Evolutionary conservation across 352 stramenopile species (phyloP), one percentile per base, ranked within the genome.

Genomic region (Phytophthora cactorum): DNA sequence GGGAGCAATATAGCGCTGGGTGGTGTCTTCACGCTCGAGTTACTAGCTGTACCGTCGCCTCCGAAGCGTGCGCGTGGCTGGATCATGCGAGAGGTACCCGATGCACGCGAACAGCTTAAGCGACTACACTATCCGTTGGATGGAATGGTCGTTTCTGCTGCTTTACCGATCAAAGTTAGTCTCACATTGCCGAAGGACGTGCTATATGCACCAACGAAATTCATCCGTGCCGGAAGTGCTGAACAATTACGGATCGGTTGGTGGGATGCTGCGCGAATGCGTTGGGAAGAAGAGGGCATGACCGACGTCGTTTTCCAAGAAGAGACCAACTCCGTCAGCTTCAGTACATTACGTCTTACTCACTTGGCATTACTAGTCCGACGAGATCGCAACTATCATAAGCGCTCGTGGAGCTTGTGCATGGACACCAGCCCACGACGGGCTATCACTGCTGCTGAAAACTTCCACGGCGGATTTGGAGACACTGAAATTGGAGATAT

Each of bases 251-350:
- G 84, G 2, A 78, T 95, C 4, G 86, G 83, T 31, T 92, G 83
- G 84, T 95, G 84, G 83, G 77, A 93, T 52, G 5, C 69, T 22
- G 66, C 74, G 14, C 54, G 53, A 27, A 66, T 87, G 61, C 73
- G 59, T 51, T 93, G 84, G 86, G 72, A 89, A 41, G 82, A 95
- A 68, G 86, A 95, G 51, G 86, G 86, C n/a, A 78, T 95, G 53
- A 84, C 76, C 3, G 86, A 93, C 17, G 66, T 93, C 10, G 34
- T 77, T 0, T 86, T 86, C 51, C 65, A 83, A 52, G 57, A 79
- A 25, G 83, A 93, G 29, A 90, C 78, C 0, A 84, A 83, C 57
- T 68, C 75, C 4, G 67, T 95, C 25, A 88, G 59, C 52, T 93
- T 95, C 69, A 91, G 74, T 29, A 92, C 84, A 2, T 80, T 93